A percentile compares a stretch with the other conserved stretches of the same genome.
Conservation (phyloP, 1,139 yeast genomes). For the Pichia sp. region DNA sequence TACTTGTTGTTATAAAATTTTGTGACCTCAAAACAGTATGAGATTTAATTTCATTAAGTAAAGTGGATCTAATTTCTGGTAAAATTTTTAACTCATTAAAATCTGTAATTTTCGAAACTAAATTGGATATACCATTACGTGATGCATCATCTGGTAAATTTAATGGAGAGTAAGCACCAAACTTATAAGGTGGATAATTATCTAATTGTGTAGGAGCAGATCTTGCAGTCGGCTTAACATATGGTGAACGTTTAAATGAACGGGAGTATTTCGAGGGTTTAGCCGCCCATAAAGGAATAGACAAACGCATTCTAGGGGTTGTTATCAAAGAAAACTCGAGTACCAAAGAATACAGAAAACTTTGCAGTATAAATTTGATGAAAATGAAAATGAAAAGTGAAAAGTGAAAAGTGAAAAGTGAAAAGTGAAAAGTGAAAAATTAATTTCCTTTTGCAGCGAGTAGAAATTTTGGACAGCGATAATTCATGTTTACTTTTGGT, state of each 20-base stretch:
- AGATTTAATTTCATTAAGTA: conserved; percentile 50
- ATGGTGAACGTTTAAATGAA: not conserved
- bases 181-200: conserved; percentile 27
- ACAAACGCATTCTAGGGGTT: not conserved
- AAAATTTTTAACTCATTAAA: conserved; percentile 63
- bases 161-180: conserved; percentile 29
- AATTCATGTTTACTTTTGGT: not conserved
- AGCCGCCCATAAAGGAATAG: not conserved
- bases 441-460: not conserved
- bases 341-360: not conserved
- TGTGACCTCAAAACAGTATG: conserved; percentile 38
- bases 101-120: conserved; percentile 45
- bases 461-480: not conserved
- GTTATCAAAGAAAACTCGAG: not conserved
- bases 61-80: conserved; percentile 59
- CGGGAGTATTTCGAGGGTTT: not conserved
- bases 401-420: not conserved
- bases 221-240: not conserved
- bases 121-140: conserved; percentile 25
- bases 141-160: conserved; percentile 27
- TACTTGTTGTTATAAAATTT: conserved; percentile 35
- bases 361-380: not conserved
- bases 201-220: conserved; percentile 1
- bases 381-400: not conserved
- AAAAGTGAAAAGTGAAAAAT: not conserved